Base-by-base conservation (phyloP, 1,284 basidiomycete genomes). In the Schizopora paradoxa region DNA sequence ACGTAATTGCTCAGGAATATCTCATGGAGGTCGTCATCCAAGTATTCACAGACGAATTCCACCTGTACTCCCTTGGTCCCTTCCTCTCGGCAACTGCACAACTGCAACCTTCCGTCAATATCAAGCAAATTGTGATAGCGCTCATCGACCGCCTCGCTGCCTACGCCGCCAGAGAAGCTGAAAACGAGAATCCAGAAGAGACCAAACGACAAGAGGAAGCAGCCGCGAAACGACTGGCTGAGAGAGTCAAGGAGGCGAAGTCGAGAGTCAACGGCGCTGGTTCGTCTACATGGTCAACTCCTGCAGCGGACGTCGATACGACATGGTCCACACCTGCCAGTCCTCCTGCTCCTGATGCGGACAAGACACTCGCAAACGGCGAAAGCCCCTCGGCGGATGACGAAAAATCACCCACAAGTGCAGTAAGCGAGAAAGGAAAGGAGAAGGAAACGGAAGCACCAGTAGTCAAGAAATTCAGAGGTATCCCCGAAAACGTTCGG, bases 21-120 rank as follows among this genome's bases (percentile, higher is more conserved):
- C 67, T 97, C 32, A 97, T 97, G 93, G 93, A 97, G 64, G 93
- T 96, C 4, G 91, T 97, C 51, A 97, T 97, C 54, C 93, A 97
- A 73, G 92, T 97, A 11, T 97, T 97, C 65, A 91, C 91, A 7
- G 92, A 96, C 64, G 93, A 96, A 60, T 96, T 96, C 67, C 94
- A 97, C 61, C 75, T 97, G 0, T 88, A 94, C 58, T 85, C 90
- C 0, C 81, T 97, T 14, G 87, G 87, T 0, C 90, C 90, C 0
- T 97, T 97, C 78, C 76, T 97, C 11, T 87, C 88, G 1, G 90
- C 93, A 0, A 94, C 91, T 0, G 92, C 93, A 0, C 91, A 93
- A 58, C 76, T 97, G 1, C 92, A 96, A 61, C 91, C 91, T 21
- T 90, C 93, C 60, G 93, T 97, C 56, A 95, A 94, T 66, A 95